Evolutionary conservation across 371 early-diverging fungal genomes (phyloP).

Genomic region (Blastocladiella emersonii): DNA sequence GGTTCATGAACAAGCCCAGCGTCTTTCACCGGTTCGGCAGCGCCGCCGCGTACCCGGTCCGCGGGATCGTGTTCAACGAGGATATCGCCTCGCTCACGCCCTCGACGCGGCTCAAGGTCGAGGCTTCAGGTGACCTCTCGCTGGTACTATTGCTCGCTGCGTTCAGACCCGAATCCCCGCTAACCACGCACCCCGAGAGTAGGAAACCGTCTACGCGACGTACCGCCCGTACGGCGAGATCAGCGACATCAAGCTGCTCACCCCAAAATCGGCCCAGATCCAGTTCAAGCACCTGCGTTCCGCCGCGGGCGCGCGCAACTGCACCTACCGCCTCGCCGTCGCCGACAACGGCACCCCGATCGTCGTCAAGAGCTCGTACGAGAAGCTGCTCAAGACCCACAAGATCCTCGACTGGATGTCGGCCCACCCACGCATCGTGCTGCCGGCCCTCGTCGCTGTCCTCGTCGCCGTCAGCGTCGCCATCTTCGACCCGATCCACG

Average conservation of each 20-base stretch:
- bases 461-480: constrained; percentile 63
- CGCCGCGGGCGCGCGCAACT: constrained; percentile 79
- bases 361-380: constrained; percentile 53
- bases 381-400: constrained; percentile 31
- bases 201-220: constrained; percentile 28
- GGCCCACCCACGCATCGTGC: constrained; percentile 51
- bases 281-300: constrained; percentile 56
- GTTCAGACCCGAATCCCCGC: no score
- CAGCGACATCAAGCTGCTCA: constrained; percentile 51
- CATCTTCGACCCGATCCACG: constrained; percentile 81
- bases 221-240: constrained; percentile 72
- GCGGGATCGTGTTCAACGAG: neutral
- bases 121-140: neutral
- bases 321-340: constrained; percentile 61
- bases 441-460: constrained; percentile 58
- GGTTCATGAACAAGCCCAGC: neutral
- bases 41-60: neutral
- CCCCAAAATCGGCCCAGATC: constrained; percentile 59
- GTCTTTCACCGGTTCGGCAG: neutral
- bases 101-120: neutral
- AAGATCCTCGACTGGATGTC: constrained; percentile 51
- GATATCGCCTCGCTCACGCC: neutral
- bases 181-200: no score
- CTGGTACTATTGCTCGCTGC: neutral
- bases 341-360: constrained; percentile 31